These are phyloP conservation scores for Lactifluus subvellereus DNA, from an alignment of 768 basidiomycete genomes.

Conservation along the genomic window DNA sequence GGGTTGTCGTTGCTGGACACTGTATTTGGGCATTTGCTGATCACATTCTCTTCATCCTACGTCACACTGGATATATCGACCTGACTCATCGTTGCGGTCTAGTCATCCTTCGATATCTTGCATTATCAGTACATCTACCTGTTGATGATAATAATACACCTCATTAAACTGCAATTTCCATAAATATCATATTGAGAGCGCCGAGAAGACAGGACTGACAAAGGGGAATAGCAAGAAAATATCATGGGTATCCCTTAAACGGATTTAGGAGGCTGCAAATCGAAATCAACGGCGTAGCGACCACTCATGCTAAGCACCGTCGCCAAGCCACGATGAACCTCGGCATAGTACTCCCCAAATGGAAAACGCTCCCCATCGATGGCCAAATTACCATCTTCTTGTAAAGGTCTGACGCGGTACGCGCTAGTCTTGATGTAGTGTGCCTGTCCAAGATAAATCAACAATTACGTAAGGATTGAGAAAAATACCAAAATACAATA, in stretches of 20 bases:
- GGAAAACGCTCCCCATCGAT: constrained; percentile 78
- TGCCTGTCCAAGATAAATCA: constrained; percentile 39
- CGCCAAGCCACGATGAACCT: constrained; percentile 63
- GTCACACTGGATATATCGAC: constrained; percentile 10
- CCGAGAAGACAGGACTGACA: background rate
- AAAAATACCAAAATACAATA: constrained; percentile 24
- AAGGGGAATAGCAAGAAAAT: background rate
- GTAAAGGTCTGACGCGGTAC: constrained; percentile 62
- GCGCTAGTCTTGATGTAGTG: constrained; percentile 69
- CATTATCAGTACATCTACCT: constrained; percentile 14
- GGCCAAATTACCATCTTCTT: constrained; percentile 48
- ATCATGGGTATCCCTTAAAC: background rate
- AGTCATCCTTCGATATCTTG: constrained; percentile 20
- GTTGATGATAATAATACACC: constrained; percentile 10
- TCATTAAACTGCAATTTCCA: background rate
- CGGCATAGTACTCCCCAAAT: constrained; percentile 70
- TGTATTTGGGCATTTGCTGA: constrained; percentile 24
- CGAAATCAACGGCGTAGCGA: constrained; percentile 52
- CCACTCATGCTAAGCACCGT: constrained; percentile 61
- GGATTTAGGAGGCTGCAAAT: background rate
- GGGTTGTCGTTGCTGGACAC: constrained; percentile 13
- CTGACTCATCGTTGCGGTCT: background rate
- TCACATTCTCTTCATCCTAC: constrained; percentile 17
- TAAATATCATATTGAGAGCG: background rate
- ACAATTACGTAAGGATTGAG: background rate